Evolutionary conservation across 441 rosid genomes (phyloP).

Genomic region (Erodium chrysanthum): DNA sequence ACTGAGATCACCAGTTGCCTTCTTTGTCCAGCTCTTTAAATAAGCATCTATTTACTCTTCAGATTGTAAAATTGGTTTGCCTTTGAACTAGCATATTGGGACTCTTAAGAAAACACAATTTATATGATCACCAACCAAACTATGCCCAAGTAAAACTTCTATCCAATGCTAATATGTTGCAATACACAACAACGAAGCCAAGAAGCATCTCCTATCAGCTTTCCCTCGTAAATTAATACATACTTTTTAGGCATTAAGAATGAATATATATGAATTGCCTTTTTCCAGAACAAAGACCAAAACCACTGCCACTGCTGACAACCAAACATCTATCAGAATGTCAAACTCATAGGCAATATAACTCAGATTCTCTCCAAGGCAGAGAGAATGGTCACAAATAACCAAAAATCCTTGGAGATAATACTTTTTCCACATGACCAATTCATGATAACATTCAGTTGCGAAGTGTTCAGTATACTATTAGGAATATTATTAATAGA

Average conservation of each 20-base stretch:
- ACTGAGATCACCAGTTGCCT: background rate
- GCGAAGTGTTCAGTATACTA: conserved; percentile 17
- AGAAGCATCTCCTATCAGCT: too few species aligned
- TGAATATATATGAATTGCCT: conserved; percentile 3
- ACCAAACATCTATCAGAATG: background rate
- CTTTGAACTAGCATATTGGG: background rate
- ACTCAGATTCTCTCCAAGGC: conserved; percentile 9
- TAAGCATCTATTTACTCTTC: background rate
- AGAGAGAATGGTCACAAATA: conserved; percentile 30
- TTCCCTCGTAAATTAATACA: too few species aligned
- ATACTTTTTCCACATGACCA: conserved; percentile 27
- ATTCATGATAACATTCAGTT: conserved; percentile 24
- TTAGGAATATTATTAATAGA: too few species aligned
- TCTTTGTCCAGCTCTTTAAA: background rate
- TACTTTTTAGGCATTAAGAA: too few species aligned
- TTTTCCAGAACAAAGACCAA: conserved; percentile 19
- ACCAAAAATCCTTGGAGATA: conserved; percentile 27
- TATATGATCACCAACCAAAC: background rate
- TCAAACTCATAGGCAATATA: conserved; percentile 5
- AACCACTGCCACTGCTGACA: conserved; percentile 9
- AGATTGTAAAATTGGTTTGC: background rate
- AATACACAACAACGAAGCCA: too few species aligned
- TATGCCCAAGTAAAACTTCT: too few species aligned
- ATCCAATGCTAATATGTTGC: too few species aligned
- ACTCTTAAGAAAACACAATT: too few species aligned